Evolutionary conservation across 176 grass and related monocot genomes (phyloP).

Genomic region (Coix lacrymajobi): DNA sequence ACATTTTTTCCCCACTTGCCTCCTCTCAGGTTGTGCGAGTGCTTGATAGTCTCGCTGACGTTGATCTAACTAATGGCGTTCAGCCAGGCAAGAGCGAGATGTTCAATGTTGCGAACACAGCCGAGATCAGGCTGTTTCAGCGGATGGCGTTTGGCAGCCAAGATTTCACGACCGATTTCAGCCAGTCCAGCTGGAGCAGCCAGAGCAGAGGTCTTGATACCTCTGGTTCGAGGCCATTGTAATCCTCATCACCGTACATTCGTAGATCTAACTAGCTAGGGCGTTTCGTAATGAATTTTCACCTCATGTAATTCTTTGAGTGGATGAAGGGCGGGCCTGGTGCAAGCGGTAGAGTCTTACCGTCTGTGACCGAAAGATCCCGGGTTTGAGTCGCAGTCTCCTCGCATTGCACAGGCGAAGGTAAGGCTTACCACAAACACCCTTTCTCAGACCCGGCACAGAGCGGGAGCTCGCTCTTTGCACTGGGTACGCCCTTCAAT

Average conservation of each 20-base stretch:
- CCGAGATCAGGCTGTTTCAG: conserved; percentile 91
- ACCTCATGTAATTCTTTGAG: conserved; percentile 30
- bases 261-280: conserved; percentile 27
- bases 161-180: conserved; percentile 70
- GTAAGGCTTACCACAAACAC: too few relatives aligned
- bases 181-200: conserved; percentile 55
- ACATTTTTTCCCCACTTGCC: background rate
- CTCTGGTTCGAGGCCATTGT: conserved; percentile 30
- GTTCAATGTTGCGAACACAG: conserved; percentile 68
- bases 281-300: conserved; percentile 3
- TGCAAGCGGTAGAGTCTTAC: too few relatives aligned
- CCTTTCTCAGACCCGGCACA: too few relatives aligned
- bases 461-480: too few relatives aligned
- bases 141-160: conserved; percentile 83
- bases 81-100: conserved; percentile 85
- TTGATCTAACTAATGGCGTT: conserved; percentile 77
- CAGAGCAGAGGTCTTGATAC: conserved; percentile 15
- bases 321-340: too few relatives aligned
- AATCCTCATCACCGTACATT: conserved; percentile 17
- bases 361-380: too few relatives aligned
- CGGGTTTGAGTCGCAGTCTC: too few relatives aligned
- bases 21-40: conserved; percentile 73
- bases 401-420: too few relatives aligned
- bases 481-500: too few relatives aligned
- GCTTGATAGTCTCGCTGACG: conserved; percentile 69